These are phyloP conservation scores for Puccinellia tenuiflora DNA, from an alignment of 176 grass and related monocot genomes.

Conservation along the genomic window DNA sequence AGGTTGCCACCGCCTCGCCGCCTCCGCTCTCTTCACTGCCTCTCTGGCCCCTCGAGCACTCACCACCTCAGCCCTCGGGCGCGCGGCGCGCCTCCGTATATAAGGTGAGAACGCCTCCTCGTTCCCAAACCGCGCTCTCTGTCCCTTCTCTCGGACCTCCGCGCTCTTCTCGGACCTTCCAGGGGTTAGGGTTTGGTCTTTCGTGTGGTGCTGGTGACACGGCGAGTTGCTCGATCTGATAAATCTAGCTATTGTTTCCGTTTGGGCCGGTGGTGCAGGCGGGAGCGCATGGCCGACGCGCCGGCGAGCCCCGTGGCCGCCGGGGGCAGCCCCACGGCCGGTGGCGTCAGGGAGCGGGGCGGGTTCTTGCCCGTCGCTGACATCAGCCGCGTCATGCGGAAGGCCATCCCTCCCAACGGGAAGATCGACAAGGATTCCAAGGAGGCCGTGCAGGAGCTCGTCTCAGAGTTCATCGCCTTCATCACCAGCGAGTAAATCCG, in stretches of 20 bases:
- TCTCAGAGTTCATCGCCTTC: slow-evolving; percentile 70
- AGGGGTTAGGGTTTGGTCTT: neutral
- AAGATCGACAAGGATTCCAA: slow-evolving; percentile 73
- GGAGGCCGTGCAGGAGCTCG: slow-evolving; percentile 68
- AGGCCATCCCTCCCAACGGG: slow-evolving; percentile 56
- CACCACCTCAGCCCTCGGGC: neutral
- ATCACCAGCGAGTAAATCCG: slow-evolving; percentile 24
- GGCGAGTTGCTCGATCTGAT: neutral
- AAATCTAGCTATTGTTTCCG: slow-evolving; percentile 36
- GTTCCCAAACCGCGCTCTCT: neutral
- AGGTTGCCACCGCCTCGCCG: neutral
- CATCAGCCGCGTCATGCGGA: slow-evolving; percentile 78
- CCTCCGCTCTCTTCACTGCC: neutral
- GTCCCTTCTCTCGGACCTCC: neutral
- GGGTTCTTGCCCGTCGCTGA: slow-evolving; percentile 58
- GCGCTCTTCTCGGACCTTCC: neutral
- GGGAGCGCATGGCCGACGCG: slow-evolving; percentile 29
- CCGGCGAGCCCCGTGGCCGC: slow-evolving; percentile 42
- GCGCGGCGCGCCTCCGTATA: neutral
- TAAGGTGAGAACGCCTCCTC: neutral
- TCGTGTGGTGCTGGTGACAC: no score
- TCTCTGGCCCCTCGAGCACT: neutral
- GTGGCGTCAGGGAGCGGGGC: slow-evolving; percentile 43
- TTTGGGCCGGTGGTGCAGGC: neutral
- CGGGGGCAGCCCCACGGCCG: slow-evolving; percentile 32